Conservation (phyloP, 495 filamentous ascomycete species). For the Lasiosphaeria miniovina region DNA sequence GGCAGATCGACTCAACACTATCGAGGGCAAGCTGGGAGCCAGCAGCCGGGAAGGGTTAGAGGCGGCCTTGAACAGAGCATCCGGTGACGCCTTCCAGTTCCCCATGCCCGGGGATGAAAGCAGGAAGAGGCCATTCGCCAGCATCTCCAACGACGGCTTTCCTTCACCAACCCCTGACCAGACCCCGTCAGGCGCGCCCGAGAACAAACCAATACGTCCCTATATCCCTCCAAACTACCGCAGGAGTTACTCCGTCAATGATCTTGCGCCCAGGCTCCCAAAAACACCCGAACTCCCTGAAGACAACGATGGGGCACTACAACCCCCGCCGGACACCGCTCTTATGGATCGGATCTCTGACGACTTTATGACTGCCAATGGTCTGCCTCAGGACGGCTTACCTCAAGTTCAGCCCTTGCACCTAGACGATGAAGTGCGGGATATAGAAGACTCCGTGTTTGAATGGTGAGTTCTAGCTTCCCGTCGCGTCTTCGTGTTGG, state of each 20-base stretch:
- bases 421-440: conserved; percentile 28
- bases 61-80: conserved; percentile 30
- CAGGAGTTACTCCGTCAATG: conserved; percentile 39
- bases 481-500: not conserved
- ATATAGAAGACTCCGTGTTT: conserved; percentile 45
- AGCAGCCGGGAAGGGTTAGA: conserved; percentile 22
- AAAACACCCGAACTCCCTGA: conserved; percentile 27
- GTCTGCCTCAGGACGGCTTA: conserved; percentile 3
- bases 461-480: conserved; percentile 37
- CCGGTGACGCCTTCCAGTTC: conserved; percentile 36
- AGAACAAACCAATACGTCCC: conserved; percentile 41
- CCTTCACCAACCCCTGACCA: conserved; percentile 32
- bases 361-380: conserved; percentile 8
- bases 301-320: conserved; percentile 15
- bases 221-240: conserved; percentile 30
- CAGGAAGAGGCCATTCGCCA: conserved; percentile 46
- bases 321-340: conserved; percentile 27
- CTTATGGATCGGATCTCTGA: conserved; percentile 16
- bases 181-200: conserved; percentile 32
- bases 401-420: conserved; percentile 24
- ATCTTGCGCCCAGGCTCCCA: conserved; percentile 32
- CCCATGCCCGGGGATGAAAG: conserved; percentile 35
- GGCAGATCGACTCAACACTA: conserved; percentile 77
- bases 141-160: conserved; percentile 41
- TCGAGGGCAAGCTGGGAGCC: conserved; percentile 62